Evolutionary conservation across 2,329 filamentous ascomycete genomes (phyloP), one percentile per base, ranked within the genome.

Genomic region (Trichoderma sp.): DNA sequence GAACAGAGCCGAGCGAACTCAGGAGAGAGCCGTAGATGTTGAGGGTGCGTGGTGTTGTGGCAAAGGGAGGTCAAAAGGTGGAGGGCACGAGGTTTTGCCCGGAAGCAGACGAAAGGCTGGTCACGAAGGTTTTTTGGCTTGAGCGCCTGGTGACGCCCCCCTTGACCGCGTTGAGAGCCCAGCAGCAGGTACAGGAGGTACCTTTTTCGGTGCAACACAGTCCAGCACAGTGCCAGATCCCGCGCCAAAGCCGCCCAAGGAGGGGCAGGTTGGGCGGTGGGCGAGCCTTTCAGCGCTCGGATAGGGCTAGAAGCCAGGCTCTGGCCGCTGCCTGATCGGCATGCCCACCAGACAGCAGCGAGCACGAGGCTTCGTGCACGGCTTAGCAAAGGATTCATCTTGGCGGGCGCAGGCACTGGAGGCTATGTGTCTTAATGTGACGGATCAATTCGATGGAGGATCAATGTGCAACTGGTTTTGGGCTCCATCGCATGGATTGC

Each of bases 71-170:
- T 70, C 63, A 69, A 68, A 69, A 72, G 73, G 71, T 75, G 75
- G 73, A 72, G 75, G 72, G 73, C 75, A 75, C 76, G 75, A 77
- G 76, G 75, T 78, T 78, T 79, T 78, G 75, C 76, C 77, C 74
- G 74, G 76, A 77, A 72, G 74, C 71, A 76, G 75, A 77, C 74
- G 74, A 77, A 73, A 74, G 75, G 74, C 70, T 75, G 74, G 76
- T 76, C 75, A 77, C 76, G 73, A 78, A 77, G 76, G 75, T 76
- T 70, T 69, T 78, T 79, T 79, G 77, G 74, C 74, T 73, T 73
- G 75, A 76, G 74, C 74, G 75, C 72, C 69, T 72, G 70, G 74
- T 75, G 74, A 76, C 73, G 73, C 72, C 71, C 73, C 71, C 67
- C 64, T 69, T 69, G 68, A 60, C 67, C 59, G 67, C 64, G 67